phyloP scores from a whole-genome alignment of 768 basidiomycete species.

The Tulasnella calospora region DNA sequence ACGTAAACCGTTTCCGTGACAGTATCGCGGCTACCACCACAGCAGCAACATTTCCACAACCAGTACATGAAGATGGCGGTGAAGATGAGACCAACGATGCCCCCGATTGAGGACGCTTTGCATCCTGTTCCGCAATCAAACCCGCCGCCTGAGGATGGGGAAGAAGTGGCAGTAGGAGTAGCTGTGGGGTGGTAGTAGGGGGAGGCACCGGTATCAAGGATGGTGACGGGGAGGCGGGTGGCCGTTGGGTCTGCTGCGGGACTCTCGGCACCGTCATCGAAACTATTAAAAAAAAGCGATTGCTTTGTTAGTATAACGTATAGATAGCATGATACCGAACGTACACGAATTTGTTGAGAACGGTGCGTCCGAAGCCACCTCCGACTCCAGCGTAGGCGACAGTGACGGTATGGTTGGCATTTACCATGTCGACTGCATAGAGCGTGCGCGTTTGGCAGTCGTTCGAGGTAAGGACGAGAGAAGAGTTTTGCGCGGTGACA shows the following conservation, averaged over 20 bases:
- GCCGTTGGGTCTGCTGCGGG: neutral
- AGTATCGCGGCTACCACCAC: neutral
- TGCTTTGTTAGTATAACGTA: neutral
- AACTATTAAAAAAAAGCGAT: neutral
- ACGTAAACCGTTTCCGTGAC: neutral
- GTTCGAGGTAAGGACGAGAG: neutral
- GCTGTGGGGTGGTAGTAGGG: neutral
- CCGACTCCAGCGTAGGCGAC: neutral
- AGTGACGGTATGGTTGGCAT: neutral
- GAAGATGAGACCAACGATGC: neutral
- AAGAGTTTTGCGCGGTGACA: neutral
- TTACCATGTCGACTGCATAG: neutral
- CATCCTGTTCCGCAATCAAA: neutral
- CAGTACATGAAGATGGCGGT: neutral
- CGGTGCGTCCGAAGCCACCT: neutral
- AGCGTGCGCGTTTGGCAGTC: neutral
- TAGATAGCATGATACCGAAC: neutral
- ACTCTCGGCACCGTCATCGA: neutral
- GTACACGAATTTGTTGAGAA: neutral
- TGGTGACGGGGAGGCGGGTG: neutral
- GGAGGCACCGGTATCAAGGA: neutral
- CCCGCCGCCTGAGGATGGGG: neutral
- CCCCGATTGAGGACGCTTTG: neutral
- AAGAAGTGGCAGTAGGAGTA: neutral
- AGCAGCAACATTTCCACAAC: neutral